Evolutionary conservation across 345 rosid genomes (phyloP).

Genomic region (Microthlaspi erraticum): DNA sequence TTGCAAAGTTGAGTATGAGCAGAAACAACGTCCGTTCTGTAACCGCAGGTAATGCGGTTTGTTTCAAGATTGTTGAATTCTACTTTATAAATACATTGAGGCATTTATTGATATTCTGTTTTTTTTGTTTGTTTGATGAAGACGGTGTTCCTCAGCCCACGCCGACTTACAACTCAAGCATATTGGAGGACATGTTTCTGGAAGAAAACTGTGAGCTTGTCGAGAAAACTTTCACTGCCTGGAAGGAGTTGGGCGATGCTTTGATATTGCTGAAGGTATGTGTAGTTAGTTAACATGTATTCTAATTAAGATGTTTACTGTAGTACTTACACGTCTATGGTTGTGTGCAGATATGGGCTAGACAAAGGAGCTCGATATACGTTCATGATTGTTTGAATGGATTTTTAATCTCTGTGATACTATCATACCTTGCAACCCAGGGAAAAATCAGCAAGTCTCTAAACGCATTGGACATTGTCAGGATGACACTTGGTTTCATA

Average conservation of each 20-base stretch:
- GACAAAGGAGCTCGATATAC: conserved; percentile 77
- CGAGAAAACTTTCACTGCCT: conserved; percentile 55
- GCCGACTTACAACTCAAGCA: conserved; percentile 78
- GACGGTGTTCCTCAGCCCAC: conserved; percentile 61
- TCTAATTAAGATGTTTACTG: conserved; percentile 18
- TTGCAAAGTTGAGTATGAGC: conserved; percentile 69
- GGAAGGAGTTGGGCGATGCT: conserved; percentile 77
- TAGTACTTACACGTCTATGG: conserved; percentile 10
- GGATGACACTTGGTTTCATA: conserved; percentile 68
- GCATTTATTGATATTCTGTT: conserved; percentile 13
- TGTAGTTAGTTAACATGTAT: conserved; percentile 14
- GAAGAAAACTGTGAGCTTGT: conserved; percentile 69
- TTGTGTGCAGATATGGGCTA: conserved; percentile 79
- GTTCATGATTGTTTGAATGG: conserved; percentile 87
- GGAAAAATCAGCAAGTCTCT: conserved; percentile 63
- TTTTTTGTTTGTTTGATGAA: conserved; percentile 36
- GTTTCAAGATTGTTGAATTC: not conserved
- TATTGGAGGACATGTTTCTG: conserved; percentile 82
- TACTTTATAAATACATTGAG: conserved; percentile 10
- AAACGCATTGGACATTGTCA: conserved; percentile 78
- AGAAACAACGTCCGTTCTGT: conserved; percentile 70
- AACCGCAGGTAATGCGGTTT: conserved; percentile 56
- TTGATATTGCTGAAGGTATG: conserved; percentile 78
- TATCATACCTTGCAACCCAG: conserved; percentile 68
- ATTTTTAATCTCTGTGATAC: conserved; percentile 66